Percentiles rank a stretch among this genome's conserved stretches.
Evolutionary conservation across 2,329 filamentous ascomycete genomes (phyloP).

Genomic region (Colletotrichum ledebouriae): DNA sequence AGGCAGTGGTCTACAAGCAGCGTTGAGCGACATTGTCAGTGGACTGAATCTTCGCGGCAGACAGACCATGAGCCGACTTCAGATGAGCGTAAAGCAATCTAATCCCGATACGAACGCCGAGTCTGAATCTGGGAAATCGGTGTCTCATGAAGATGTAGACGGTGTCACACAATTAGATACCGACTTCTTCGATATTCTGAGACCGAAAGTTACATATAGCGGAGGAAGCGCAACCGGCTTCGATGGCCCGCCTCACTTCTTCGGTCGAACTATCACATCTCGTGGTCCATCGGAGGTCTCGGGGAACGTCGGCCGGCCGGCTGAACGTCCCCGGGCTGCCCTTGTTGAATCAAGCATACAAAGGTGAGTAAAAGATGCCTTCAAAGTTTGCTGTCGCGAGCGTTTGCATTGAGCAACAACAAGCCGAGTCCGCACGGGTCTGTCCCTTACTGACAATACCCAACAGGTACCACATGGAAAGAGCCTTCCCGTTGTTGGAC

Average conservation of each 20-base stretch:
- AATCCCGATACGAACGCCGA: conserved; percentile 40
- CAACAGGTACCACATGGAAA: conserved; percentile 63
- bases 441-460: neutral
- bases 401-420: too few relatives aligned
- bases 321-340: conserved; percentile 4
- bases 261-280: conserved; percentile 57
- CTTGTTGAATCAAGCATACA: conserved; percentile 31
- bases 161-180: conserved; percentile 50
- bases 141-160: conserved; percentile 47
- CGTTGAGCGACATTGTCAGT: conserved; percentile 73
- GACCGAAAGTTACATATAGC: conserved; percentile 37
- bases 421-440: too few relatives aligned
- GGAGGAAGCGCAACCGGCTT: neutral
- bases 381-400: too few relatives aligned
- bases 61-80: conserved; percentile 81
- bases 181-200: conserved; percentile 48
- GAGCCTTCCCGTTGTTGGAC: conserved; percentile 82
- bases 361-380: conserved; percentile 12
- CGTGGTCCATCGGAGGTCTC: conserved; percentile 43
- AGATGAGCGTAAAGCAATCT: conserved; percentile 69
- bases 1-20: conserved; percentile 53
- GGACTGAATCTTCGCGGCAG: conserved; percentile 81
- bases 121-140: conserved; percentile 39
- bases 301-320: conserved; percentile 41
- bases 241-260: conserved; percentile 51